Conservation (phyloP, 495 filamentous ascomycete genomes). For the Penicillium pancosmium region DNA sequence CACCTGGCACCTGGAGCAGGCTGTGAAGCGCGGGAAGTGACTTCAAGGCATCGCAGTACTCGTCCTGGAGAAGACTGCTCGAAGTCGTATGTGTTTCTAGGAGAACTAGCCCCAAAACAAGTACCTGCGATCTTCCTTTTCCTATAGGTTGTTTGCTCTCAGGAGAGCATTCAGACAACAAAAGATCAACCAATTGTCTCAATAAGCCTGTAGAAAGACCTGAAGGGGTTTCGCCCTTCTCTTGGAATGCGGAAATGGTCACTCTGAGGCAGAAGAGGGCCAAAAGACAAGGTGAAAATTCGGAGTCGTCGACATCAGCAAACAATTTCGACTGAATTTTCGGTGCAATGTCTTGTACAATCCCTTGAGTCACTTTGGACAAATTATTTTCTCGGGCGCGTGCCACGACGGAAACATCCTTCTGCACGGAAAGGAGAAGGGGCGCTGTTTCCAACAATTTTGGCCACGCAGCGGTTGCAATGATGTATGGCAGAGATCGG, state of each 20-base stretch:
- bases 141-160: conserved; percentile 4
- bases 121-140: conserved; percentile 17
- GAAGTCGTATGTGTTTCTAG: conserved; percentile 60
- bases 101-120: conserved; percentile 57
- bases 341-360: conserved; percentile 30
- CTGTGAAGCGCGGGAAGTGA: conserved; percentile 33
- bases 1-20: conserved; percentile 25
- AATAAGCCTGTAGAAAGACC: conserved; percentile 30
- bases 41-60: conserved; percentile 28
- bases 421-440: conserved; percentile 28
- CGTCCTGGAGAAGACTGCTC: conserved; percentile 22
- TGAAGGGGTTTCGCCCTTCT: conserved; percentile 28
- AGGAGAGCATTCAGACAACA: conserved; percentile 21
- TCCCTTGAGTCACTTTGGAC: conserved; percentile 33
- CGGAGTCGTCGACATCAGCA: conserved; percentile 16
- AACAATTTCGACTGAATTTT: conserved; percentile 29
- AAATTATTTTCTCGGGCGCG: conserved; percentile 23
- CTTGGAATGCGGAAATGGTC: conserved; percentile 30
- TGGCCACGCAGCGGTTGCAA: conserved; percentile 36
- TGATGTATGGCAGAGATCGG: conserved; percentile 29
- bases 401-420: conserved; percentile 29
- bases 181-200: conserved; percentile 28
- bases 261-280: conserved; percentile 35
- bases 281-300: conserved; percentile 36
- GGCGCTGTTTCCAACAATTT: conserved; percentile 35